A percentile compares a stretch with the other conserved stretches of the same genome.
Conservation (phyloP, 2,329 filamentous ascomycete species). For the Leptographium galeiforme region DNA sequence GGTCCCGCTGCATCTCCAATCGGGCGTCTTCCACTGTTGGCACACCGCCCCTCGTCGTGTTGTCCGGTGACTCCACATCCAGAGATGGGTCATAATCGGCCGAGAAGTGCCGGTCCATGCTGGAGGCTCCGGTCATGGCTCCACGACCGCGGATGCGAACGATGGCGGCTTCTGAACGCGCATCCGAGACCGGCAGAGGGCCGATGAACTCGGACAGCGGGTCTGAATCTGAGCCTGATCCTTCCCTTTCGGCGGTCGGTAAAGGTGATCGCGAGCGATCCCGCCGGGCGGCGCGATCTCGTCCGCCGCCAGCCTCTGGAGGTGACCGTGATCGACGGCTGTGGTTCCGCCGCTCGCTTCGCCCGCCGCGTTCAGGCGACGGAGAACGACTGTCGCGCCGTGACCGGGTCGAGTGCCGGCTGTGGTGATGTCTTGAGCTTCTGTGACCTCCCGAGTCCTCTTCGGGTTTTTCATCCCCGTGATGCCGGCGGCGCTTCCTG, state of each 20-base stretch:
- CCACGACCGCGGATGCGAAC: constrained; percentile 5
- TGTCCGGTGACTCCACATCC: constrained; percentile 1
- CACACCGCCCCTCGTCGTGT: neutral
- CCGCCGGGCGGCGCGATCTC: neutral
- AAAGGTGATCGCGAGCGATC: neutral
- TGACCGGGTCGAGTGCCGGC: neutral
- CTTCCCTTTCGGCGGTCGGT: neutral
- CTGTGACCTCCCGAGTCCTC: neutral
- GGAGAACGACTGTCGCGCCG: neutral
- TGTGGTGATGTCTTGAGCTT: neutral
- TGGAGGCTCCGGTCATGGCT: neutral
- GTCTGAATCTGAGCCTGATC: constrained; percentile 2
- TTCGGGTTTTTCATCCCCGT: neutral
- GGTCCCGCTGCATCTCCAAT: constrained; percentile 32
- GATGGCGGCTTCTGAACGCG: neutral
- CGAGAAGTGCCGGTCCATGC: constrained; percentile 10
- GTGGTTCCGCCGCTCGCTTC: neutral
- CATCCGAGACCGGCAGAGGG: constrained; percentile 2
- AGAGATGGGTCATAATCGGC: constrained; percentile 8
- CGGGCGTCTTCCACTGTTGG: constrained; percentile 5
- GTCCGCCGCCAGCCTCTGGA: neutral
- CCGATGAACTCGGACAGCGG: constrained; percentile 8
- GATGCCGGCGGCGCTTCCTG: neutral
- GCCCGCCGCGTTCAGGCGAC: neutral
- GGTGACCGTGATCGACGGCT: neutral